Conservation (phyloP, 768 basidiomycete species). For the Lentinula detonsa region DNA sequence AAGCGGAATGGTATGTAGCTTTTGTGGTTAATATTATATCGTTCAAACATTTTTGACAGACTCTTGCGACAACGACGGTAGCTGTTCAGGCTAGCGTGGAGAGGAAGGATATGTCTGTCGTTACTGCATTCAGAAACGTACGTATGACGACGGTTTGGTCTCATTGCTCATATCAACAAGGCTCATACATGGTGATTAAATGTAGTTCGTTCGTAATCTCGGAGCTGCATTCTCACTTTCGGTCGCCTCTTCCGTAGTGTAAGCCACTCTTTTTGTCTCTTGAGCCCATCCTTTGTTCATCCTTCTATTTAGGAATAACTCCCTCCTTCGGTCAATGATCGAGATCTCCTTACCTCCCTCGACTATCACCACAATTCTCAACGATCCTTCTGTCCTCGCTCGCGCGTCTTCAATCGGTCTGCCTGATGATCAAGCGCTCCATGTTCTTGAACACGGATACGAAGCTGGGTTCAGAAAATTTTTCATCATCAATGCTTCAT, state of each 20-base stretch:
- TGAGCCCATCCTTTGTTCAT: background rate
- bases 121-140: conserved; percentile 33
- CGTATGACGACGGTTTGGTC: background rate
- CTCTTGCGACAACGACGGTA: conserved; percentile 58
- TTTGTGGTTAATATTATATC: background rate
- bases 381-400: conserved; percentile 36
- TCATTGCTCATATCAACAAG: background rate
- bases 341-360: conserved; percentile 28
- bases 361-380: conserved; percentile 37
- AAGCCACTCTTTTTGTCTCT: conserved; percentile 7
- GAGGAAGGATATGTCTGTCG: conserved; percentile 69
- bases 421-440: conserved; percentile 27
- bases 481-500: conserved; percentile 54
- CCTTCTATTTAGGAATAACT: conserved; percentile 35
- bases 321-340: conserved; percentile 35
- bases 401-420: conserved; percentile 25
- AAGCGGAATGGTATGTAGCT: conserved; percentile 40
- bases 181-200: background rate
- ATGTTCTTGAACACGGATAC: conserved; percentile 44
- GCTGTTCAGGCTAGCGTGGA: conserved; percentile 69
- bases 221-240: conserved; percentile 68
- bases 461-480: conserved; percentile 52
- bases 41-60: conserved; percentile 21
- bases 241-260: conserved; percentile 55
- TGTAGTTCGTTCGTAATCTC: conserved; percentile 58